These are phyloP conservation scores for Fraxinus floribunda DNA, from an alignment of 305 asterid genomes.

Conservation along the genomic window DNA sequence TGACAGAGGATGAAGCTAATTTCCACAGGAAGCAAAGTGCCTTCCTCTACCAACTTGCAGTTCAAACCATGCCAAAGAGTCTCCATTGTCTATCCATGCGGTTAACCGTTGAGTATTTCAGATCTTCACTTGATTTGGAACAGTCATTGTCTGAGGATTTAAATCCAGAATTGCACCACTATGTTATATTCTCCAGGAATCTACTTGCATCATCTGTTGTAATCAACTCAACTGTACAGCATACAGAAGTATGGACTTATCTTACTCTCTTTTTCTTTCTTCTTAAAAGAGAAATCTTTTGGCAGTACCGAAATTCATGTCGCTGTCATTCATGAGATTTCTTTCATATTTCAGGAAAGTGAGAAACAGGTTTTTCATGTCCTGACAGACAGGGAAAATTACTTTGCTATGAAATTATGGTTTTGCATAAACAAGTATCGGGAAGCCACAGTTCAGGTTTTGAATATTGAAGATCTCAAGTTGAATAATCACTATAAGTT, in stretches of 20 bases:
- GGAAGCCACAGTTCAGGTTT: constrained; percentile 80
- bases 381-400: constrained; percentile 84
- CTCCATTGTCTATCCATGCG: constrained; percentile 93
- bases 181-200: constrained; percentile 79
- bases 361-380: constrained; percentile 80
- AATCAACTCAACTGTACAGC: constrained; percentile 77
- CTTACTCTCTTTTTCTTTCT: constrained; percentile 7
- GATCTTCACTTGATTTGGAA: constrained; percentile 59
- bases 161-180: constrained; percentile 75
- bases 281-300: background rate
- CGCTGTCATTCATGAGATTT: constrained; percentile 25
- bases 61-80: constrained; percentile 96
- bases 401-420: constrained; percentile 88
- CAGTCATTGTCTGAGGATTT: constrained; percentile 46
- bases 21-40: constrained; percentile 98
- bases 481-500: constrained; percentile 47
- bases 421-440: constrained; percentile 62
- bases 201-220: constrained; percentile 84
- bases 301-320: constrained; percentile 17
- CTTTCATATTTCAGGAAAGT: constrained; percentile 61
- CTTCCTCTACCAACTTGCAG: constrained; percentile 96
- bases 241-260: constrained; percentile 61
- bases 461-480: constrained; percentile 75
- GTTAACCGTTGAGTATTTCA: constrained; percentile 85
- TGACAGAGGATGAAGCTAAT: constrained; percentile 95